Conservation (phyloP, 2,329 filamentous ascomycete genomes). For the Ceratocystis harringtonii region DNA sequence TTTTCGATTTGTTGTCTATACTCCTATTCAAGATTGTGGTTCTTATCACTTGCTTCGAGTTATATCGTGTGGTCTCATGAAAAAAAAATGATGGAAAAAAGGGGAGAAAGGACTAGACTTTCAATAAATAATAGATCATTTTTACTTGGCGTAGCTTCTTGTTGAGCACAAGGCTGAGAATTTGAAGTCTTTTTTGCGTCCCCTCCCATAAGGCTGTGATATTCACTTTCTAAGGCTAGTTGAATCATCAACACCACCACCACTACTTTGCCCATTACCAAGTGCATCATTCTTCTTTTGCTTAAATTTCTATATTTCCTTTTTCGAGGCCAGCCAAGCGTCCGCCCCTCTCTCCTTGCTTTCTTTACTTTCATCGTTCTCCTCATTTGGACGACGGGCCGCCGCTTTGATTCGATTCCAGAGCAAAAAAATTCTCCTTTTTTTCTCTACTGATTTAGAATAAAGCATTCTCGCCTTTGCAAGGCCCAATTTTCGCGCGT, state of each 20-base stretch:
- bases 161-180: not conserved
- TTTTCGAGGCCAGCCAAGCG: not conserved
- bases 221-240: not conserved
- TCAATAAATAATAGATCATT: not conserved
- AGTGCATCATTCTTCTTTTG: no score
- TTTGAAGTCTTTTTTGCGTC: not conserved
- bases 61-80: not conserved
- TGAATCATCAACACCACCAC: not conserved
- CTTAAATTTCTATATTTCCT: not conserved
- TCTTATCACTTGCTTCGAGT: not conserved
- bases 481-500: not conserved
- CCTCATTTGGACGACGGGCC: not conserved
- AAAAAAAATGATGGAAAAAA: no score
- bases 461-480: not conserved
- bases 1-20: not conserved
- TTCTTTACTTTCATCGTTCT: not conserved
- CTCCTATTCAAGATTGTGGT: not conserved
- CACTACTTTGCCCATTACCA: not conserved
- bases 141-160: not conserved
- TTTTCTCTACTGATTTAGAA: not conserved
- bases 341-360: not conserved
- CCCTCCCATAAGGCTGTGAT: not conserved
- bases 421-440: not conserved
- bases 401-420: conserved; percentile 4
- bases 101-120: no score